Conservation (phyloP, 2,329 filamentous ascomycete genomes). For the Cladosporium sp. region DNA sequence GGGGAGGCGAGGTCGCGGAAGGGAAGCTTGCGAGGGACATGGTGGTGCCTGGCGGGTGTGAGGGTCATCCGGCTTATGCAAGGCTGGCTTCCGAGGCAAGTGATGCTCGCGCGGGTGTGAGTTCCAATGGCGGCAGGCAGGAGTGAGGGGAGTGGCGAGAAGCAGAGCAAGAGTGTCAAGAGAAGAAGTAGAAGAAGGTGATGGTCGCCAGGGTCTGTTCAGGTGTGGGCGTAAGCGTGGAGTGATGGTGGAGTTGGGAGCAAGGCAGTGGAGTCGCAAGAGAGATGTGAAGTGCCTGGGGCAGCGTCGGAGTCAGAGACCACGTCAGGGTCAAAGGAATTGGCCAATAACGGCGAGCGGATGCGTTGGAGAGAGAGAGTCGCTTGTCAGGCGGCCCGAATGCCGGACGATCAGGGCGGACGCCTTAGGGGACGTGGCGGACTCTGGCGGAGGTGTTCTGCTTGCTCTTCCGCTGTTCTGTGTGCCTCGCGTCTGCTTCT, state of each 20-base stretch:
- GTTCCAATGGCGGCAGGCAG: background rate
- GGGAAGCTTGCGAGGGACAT: constrained; percentile 12
- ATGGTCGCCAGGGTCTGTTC: background rate
- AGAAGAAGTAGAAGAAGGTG: background rate
- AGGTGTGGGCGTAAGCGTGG: background rate
- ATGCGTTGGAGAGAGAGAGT: background rate
- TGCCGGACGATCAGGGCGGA: constrained; percentile 1
- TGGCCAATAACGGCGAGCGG: background rate
- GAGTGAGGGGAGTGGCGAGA: background rate
- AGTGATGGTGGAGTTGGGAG: background rate
- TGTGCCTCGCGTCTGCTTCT: background rate
- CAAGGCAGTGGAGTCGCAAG: background rate
- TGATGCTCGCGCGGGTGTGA: background rate
- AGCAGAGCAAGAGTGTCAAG: background rate
- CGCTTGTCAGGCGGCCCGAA: background rate
- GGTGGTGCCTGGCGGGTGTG: constrained; percentile 7
- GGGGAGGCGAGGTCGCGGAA: constrained; percentile 4
- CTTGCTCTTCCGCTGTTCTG: background rate
- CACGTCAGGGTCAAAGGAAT: background rate
- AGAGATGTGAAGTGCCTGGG: background rate
- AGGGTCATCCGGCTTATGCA: background rate
- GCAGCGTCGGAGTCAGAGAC: background rate
- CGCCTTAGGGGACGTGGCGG: background rate
- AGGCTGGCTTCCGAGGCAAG: background rate
- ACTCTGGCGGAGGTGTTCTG: too few species aligned